These are phyloP conservation scores for Monilinia fructicola DNA, from an alignment of 2,329 filamentous ascomycete species.

Conservation along the genomic window DNA sequence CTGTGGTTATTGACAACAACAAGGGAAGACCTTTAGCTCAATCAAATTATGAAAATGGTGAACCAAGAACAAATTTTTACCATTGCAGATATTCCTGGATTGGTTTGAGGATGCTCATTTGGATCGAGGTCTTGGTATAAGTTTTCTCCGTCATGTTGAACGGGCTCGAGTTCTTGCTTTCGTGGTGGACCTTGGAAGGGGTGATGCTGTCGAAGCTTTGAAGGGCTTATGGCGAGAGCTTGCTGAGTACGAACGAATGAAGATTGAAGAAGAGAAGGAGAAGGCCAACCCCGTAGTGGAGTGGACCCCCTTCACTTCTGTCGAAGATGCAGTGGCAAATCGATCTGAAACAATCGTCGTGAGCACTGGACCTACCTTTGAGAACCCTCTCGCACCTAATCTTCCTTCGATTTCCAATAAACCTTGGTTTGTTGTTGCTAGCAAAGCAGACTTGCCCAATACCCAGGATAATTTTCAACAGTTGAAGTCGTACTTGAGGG, in stretches of 20 bases:
- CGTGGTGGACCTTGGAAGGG: slow-evolving; percentile 80
- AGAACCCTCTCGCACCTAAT: slow-evolving; percentile 34
- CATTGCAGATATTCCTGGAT: slow-evolving; percentile 90
- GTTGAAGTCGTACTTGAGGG: slow-evolving; percentile 69
- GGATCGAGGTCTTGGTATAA: slow-evolving; percentile 85
- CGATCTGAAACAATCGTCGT: slow-evolving; percentile 38
- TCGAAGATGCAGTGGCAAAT: slow-evolving; percentile 42
- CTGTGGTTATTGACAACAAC: slow-evolving; percentile 87
- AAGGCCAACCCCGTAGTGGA: slow-evolving; percentile 61
- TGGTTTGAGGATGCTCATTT: slow-evolving; percentile 94
- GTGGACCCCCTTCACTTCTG: slow-evolving; percentile 52
- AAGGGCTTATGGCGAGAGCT: slow-evolving; percentile 89
- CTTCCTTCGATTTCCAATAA: slow-evolving; percentile 70
- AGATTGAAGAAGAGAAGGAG: slow-evolving; percentile 74
- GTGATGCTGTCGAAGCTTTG: slow-evolving; percentile 75
- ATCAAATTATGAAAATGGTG: slow-evolving; percentile 48
- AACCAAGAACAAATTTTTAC: slow-evolving; percentile 79
- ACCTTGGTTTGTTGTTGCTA: slow-evolving; percentile 95
- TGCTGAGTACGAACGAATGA: slow-evolving; percentile 67
- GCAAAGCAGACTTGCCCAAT: slow-evolving; percentile 80
- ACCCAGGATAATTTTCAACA: slow-evolving; percentile 75
- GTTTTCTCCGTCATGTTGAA: slow-evolving; percentile 92
- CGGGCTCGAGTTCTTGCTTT: slow-evolving; percentile 91
- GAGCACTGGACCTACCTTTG: slow-evolving; percentile 30
- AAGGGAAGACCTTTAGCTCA: slow-evolving; percentile 64